Percentiles rank a stretch among this genome's conserved stretches.
Conservation (phyloP, 768 basidiomycete genomes). For the Calocybe cyanea region DNA sequence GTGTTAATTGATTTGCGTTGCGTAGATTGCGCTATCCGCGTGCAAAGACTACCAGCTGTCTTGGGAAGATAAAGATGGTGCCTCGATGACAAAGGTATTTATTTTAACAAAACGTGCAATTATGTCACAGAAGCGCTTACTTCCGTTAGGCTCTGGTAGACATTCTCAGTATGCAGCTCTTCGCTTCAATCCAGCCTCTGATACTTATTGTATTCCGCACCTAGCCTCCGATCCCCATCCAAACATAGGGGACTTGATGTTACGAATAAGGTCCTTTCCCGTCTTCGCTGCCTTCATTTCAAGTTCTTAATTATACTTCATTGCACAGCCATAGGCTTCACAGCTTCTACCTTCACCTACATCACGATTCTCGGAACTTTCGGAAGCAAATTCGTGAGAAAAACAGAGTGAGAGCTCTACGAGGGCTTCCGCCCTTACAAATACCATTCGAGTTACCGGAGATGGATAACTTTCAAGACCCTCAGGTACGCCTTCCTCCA, state of each 20-base stretch:
- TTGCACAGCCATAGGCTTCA: constrained; percentile 29
- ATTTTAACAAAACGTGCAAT: too few relatives aligned
- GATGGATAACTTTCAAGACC: too few relatives aligned
- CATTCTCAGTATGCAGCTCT: constrained; percentile 12
- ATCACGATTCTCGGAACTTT: constrained; percentile 21
- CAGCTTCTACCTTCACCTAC: constrained; percentile 24
- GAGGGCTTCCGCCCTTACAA: constrained; percentile 9
- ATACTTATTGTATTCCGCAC: background rate
- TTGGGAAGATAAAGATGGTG: constrained; percentile 32
- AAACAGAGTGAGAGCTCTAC: constrained; percentile 15
- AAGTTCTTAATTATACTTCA: background rate
- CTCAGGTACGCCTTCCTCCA: too few relatives aligned
- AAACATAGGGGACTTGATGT: constrained; percentile 24
- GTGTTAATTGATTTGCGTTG: background rate
- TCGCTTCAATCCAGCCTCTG: background rate
- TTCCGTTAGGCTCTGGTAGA: constrained; percentile 21
- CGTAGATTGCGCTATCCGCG: constrained; percentile 32
- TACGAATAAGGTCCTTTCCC: constrained; percentile 22
- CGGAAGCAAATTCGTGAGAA: constrained; percentile 17
- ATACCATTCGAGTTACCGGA: constrained; percentile 5
- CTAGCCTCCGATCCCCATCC: constrained; percentile 28
- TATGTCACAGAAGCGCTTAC: too few relatives aligned
- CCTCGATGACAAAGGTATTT: constrained; percentile 34
- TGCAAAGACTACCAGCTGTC: constrained; percentile 34
- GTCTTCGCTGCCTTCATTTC: background rate